Base-by-base conservation (phyloP, 495 filamentous ascomycete genomes). In the Aspergillus carlsbadensis region DNA sequence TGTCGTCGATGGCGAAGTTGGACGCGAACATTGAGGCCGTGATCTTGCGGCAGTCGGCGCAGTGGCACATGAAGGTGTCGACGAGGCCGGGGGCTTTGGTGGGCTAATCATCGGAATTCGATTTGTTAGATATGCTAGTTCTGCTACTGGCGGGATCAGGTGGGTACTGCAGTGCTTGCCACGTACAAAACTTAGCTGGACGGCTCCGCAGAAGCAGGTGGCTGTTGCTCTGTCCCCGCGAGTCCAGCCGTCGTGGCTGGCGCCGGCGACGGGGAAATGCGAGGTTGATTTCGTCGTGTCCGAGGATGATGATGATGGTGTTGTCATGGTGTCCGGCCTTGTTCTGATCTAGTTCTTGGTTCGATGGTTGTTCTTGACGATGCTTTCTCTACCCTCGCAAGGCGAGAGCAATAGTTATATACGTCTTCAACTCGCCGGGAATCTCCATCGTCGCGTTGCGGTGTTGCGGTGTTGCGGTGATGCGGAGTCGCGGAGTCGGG, bases 41-140 rank as follows among this genome's bases (percentile, higher is more conserved):
- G 29, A 49, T 35, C 21, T 49, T 49, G 31, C 45, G 45, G 45
- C 45, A 49, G 45, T 49, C 45, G n/a, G 45, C 35, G 45, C 45
- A 49, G 45, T 49, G 45, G 45, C 45, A 49, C n/a, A 49, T 36
- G 45, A 49, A 49, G 31, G 45, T 49, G 45, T 49, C 31, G 17
- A 36, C 31, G 18, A 49, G 31, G 29, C 45, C 45, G 5, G 45
- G 45, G 31, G 1, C 5, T 5, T 21, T n/a, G 31, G 45, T 49
- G 35, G 45, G 45, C 45, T 49, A 29, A 29, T 4, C 26, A 8
- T 29, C n/a, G 44, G 43, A 47, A 10, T 18, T 43, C 26, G 3
- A 22, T 24, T 10, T 18, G 39, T 37, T 37, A 34, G 33, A n/a
- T 34, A 34, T 34, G 33, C 6, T 37, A n/a, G 13, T 37, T 37